phyloP scores from a whole-genome alignment of 1,284 basidiomycete species.

The Tilletia caries region DNA sequence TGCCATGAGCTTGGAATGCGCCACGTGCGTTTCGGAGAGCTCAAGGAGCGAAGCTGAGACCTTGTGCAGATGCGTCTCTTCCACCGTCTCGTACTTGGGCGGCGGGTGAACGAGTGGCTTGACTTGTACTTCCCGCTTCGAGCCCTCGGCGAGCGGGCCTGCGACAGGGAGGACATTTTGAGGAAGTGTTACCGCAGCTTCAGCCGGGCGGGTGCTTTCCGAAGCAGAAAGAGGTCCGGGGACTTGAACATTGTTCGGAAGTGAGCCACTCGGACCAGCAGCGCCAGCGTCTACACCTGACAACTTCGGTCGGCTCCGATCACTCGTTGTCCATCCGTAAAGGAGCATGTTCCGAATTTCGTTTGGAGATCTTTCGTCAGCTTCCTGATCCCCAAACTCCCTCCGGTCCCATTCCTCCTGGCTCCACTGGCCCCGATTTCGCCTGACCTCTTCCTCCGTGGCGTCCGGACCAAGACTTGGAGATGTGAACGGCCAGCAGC shows the following conservation, averaged over 20 bases:
- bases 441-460: background rate
- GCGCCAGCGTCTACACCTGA: background rate
- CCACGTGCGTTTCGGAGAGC: conserved; percentile 7
- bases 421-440: conserved; percentile 5
- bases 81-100: background rate
- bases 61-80: conserved; percentile 7
- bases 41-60: background rate
- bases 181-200: no score
- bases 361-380: background rate
- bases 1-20: background rate
- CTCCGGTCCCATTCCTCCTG: conserved; percentile 2
- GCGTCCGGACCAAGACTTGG: background rate
- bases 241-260: no score
- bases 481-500: conserved; percentile 2
- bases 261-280: background rate
- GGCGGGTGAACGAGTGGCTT: no score
- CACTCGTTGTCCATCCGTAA: background rate
- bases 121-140: no score
- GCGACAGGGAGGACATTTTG: no score
- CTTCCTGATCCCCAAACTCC: background rate
- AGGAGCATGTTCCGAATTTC: background rate
- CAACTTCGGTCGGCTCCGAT: background rate
- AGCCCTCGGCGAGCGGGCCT: no score
- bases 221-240: no score
- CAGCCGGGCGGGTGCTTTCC: no score